Evolutionary conservation across 208 protist genomes (phyloP), one percentile per base, ranked within the genome.

Genomic region (Chromosphaera perkinsii): DNA sequence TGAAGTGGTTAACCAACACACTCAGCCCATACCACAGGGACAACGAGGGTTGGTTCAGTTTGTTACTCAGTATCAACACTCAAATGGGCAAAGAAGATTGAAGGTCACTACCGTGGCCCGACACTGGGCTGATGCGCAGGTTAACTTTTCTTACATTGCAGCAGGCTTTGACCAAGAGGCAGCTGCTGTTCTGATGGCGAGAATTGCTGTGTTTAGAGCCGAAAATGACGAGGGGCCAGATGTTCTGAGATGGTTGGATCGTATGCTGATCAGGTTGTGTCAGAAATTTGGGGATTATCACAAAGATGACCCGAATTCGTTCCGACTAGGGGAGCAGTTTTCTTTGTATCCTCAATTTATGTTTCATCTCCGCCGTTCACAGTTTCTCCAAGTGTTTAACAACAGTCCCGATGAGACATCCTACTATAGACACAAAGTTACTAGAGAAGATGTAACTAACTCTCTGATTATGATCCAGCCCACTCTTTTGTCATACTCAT

Each of bases 281-380:
- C 24, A 68, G 24, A 92, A 91, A 57, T 98, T 98, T 65, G 91
- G 85, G 37, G 78, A 88, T 22, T 96, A 91, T 73, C 68, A 80
- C 5, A 88, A 90, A 55, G 87, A 97, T 69, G 80, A 95, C 49
- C 86, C 93, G 17, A 54, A 60, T 48, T 91, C 90, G 33, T 84
- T 88, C 58, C 81, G 80, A 20, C 83, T 99, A 39, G 80, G 86
- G 27, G 59, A 73, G 9, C 69, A 91, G 66, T 97, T 99, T 66
- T 78, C 89, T 2, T 83, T 96, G 51, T 98, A 98, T 69, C 97
- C 97, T 10, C 92, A 96, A 69, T 98, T 98, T 78, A 95, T 99
- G 84, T 98, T 97, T 82, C 94, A 98, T 76, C 82, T 66, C 3
- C 40, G 59, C 24, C 39, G 59, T 42, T 66, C 59, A 49, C 59